These are phyloP conservation scores for Eucalyptus erythrocorys DNA, from an alignment of 345 rosid genomes.

Conservation along the genomic window DNA sequence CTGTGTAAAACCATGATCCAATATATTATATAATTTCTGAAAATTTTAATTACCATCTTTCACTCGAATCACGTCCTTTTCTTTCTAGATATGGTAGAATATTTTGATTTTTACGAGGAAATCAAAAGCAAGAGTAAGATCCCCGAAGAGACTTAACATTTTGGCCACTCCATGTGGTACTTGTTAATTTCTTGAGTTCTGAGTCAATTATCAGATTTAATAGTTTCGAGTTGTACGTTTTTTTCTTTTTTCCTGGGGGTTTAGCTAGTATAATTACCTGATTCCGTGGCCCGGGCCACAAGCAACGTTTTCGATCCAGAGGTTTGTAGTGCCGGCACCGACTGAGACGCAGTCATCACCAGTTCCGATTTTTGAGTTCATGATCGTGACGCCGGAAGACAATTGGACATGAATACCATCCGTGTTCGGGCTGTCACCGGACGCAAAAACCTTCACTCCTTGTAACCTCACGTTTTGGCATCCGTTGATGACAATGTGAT, in stretches of 20 bases:
- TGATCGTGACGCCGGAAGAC: conserved; percentile 37
- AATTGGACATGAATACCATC: conserved; percentile 60
- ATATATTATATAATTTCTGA: neutral
- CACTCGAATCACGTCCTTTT: neutral
- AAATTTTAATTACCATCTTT: neutral
- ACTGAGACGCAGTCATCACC: conserved; percentile 69
- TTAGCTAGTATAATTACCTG: conserved; percentile 8
- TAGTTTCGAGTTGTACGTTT: neutral
- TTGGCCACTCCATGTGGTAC: neutral
- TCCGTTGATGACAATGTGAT: conserved; percentile 44
- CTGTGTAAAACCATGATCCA: conserved; percentile 1
- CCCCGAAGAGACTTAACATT: neutral
- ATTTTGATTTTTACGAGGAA: neutral
- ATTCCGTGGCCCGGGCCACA: conserved; percentile 85
- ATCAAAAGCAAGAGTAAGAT: neutral
- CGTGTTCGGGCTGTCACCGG: conserved; percentile 65
- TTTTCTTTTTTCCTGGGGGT: neutral
- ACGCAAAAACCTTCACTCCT: conserved; percentile 32
- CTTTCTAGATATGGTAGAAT: neutral
- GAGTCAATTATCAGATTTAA: neutral
- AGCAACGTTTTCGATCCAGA: conserved; percentile 34
- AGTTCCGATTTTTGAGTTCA: conserved; percentile 26
- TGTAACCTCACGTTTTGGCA: conserved; percentile 40
- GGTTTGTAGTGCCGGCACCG: conserved; percentile 50
- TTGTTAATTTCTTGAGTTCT: neutral